Evolutionary conservation across 768 basidiomycete genomes (phyloP).

Genomic region (Tylopilus intermedius): DNA sequence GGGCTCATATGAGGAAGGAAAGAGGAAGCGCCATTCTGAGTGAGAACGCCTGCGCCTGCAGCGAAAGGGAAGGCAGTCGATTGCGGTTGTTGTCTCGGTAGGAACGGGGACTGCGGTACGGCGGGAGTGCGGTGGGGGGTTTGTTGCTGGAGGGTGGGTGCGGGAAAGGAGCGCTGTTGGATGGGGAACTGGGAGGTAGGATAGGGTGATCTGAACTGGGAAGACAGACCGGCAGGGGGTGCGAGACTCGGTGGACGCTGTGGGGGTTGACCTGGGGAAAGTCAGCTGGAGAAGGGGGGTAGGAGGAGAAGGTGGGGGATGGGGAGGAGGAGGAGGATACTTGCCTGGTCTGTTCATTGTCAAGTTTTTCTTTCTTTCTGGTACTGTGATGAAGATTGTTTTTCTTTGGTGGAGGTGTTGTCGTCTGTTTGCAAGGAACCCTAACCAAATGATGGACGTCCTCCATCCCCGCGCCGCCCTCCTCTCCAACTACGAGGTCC

Average conservation of each 20-base stretch:
- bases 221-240: constrained; percentile 56
- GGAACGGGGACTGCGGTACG: constrained; percentile 58
- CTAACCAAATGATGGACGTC: constrained; percentile 25
- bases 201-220: constrained; percentile 56
- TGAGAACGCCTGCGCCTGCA: constrained; percentile 38
- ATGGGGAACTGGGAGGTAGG: constrained; percentile 35
- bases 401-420: constrained; percentile 23
- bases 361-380: constrained; percentile 5
- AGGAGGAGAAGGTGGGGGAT: constrained; percentile 6
- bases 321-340: constrained; percentile 14
- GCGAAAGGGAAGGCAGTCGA: constrained; percentile 58
- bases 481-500: constrained; percentile 84
- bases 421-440: constrained; percentile 24
- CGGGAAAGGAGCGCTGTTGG: constrained; percentile 27
- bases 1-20: constrained; percentile 57
- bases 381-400: background rate
- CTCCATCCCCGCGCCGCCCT: constrained; percentile 66
- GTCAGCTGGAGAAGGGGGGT: constrained; percentile 17
- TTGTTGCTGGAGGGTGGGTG: constrained; percentile 48
- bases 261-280: constrained; percentile 64
- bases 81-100: constrained; percentile 48
- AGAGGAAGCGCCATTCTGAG: constrained; percentile 51
- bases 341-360: constrained; percentile 61
- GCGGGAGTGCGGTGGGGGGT: constrained; percentile 57
- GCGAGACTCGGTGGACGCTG: constrained; percentile 74